These are phyloP conservation scores for Acanthamoeba lenticulata DNA, from an alignment of 208 protist species.

Conservation along the genomic window DNA sequence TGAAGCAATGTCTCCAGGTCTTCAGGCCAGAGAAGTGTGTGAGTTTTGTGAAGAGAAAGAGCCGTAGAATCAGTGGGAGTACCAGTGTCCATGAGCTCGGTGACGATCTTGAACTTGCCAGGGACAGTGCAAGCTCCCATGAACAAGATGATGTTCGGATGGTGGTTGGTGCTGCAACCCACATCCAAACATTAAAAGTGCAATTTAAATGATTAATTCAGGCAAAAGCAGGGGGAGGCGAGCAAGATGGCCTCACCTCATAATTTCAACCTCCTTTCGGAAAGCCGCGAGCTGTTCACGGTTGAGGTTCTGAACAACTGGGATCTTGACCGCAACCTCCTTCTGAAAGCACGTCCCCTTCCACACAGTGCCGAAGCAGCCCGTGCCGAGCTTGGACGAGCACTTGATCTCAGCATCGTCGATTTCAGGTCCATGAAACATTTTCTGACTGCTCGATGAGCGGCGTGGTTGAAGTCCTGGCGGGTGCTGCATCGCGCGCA, in stretches of 20 bases:
- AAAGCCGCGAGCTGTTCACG: not conserved
- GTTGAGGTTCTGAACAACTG: not conserved
- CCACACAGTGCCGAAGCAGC: constrained; percentile 9
- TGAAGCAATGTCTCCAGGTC: not conserved
- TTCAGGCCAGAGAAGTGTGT: not conserved
- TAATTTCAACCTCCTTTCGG: not conserved
- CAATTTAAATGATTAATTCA: not conserved
- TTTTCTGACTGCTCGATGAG: not conserved
- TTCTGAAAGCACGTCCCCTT: not conserved
- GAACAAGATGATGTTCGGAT: constrained; percentile 6
- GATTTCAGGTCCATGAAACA: not conserved
- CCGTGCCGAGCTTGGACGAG: not conserved
- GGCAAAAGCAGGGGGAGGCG: not conserved
- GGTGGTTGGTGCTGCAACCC: not conserved
- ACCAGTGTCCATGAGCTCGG: not conserved
- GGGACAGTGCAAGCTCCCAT: not conserved
- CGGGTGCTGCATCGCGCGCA: not conserved
- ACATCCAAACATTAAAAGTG: not conserved
- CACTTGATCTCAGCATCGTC: not conserved
- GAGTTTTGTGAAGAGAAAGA: not conserved
- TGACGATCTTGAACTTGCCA: not conserved
- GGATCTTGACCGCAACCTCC: constrained; percentile 16
- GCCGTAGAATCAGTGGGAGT: not conserved
- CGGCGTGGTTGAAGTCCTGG: not conserved
- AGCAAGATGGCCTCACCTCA: not conserved